phyloP scores from a whole-genome alignment of 306 rosid species.

The Albizia julibrissin region DNA sequence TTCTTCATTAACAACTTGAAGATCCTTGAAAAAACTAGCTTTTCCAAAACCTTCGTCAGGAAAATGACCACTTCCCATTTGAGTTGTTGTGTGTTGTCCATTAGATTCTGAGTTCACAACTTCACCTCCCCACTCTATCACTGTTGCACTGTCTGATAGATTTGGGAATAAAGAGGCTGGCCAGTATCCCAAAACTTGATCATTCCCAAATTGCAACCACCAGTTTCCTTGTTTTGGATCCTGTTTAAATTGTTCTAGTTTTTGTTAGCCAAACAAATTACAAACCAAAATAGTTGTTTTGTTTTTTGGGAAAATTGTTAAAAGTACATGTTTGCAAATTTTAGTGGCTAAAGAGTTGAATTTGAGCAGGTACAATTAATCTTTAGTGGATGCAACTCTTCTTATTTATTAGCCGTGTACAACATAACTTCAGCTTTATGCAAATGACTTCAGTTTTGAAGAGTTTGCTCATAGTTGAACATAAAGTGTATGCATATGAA shows the following conservation, averaged over 20 bases:
- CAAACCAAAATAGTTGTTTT: not conserved
- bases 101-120: not conserved
- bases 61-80: not conserved
- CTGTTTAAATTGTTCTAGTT: not conserved
- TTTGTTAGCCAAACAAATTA: not conserved
- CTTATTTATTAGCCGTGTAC: too few relatives aligned
- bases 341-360: not conserved
- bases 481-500: too few relatives aligned
- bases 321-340: not conserved
- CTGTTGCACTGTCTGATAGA: not conserved
- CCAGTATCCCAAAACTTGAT: not conserved
- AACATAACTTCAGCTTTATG: too few relatives aligned
- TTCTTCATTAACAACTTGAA: not conserved
- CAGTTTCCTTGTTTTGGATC: constrained; percentile 6
- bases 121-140: constrained; percentile 6
- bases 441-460: too few relatives aligned
- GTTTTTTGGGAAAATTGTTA: too few relatives aligned
- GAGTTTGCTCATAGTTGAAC: too few relatives aligned
- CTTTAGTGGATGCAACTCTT: too few relatives aligned
- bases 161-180: not conserved
- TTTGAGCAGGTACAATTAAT: too few relatives aligned
- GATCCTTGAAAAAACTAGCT: not conserved
- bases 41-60: not conserved
- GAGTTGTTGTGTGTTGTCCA: not conserved
- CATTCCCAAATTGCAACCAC: not conserved